Evolutionary conservation across 495 filamentous ascomycete species (phyloP).

Genomic region (Hypoxylon crocopeplum): DNA sequence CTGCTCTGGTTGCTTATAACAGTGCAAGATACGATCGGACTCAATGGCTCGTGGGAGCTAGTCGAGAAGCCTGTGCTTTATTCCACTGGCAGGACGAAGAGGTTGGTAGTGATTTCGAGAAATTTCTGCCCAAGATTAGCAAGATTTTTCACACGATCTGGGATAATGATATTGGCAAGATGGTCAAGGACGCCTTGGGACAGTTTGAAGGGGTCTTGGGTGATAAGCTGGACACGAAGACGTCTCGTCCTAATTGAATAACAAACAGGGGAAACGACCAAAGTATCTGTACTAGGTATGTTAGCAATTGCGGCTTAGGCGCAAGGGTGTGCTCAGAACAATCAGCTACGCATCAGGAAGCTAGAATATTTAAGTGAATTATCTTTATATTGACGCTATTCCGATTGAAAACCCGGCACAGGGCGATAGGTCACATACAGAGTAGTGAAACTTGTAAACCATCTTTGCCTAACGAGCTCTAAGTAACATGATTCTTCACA

Average conservation of each 20-base stretch:
- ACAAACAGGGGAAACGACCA: too few relatives aligned
- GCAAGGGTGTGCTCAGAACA: too few relatives aligned
- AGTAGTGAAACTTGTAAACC: too few relatives aligned
- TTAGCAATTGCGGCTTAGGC: too few relatives aligned
- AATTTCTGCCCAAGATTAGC: conserved; percentile 41
- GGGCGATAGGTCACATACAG: too few relatives aligned
- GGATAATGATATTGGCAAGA: conserved; percentile 47
- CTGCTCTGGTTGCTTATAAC: conserved; percentile 49
- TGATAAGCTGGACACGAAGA: background rate
- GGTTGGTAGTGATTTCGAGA: conserved; percentile 38
- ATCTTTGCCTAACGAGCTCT: too few relatives aligned
- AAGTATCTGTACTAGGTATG: too few relatives aligned
- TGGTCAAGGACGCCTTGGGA: conserved; percentile 31
- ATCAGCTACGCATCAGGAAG: too few relatives aligned
- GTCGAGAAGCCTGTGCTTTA: conserved; percentile 45
- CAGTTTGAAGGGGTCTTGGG: conserved; percentile 19
- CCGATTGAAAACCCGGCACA: too few relatives aligned
- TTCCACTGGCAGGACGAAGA: conserved; percentile 49
- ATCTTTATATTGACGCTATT: too few relatives aligned
- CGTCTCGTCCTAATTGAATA: background rate
- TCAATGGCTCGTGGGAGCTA: conserved; percentile 45
- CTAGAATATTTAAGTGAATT: too few relatives aligned
- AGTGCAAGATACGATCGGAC: conserved; percentile 45
- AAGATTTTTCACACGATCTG: conserved; percentile 47
- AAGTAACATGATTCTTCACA: too few relatives aligned